Evolutionary conservation across 495 filamentous ascomycete genomes (phyloP), one percentile per base, ranked within the genome.

Genomic region (Saxophila tyrrhenica): DNA sequence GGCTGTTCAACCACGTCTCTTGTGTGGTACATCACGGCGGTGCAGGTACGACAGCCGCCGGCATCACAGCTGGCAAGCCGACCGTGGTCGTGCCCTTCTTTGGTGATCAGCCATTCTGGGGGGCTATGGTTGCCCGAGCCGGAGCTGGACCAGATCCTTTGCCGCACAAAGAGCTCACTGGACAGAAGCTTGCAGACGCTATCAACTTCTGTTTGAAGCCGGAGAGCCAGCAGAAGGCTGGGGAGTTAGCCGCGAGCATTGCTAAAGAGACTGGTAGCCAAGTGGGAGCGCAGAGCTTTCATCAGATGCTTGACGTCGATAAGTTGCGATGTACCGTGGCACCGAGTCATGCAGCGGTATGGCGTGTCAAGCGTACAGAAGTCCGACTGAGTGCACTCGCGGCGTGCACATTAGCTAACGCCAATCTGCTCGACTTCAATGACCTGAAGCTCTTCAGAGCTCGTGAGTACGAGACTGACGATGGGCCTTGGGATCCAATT

Each of bases 1-100:
- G 80, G 81, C 72, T 85, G 0, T 85, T 85, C 60, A 69, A 80
- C 57, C 76, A 75, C 44, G 81, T 84, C 0, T 65, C 77, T 19
- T 72, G 69, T 7, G 81, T 85, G 0, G 73, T 85, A 0, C 81
- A 84, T 57, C 81, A 85, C 52, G 82, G 82, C 13, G 82, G 82
- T 24, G 80, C 79, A 16, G 81, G 82, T 17, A 85, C 82, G 0
- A 85, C 81, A 5, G 80, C 81, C 15, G 77, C 76, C 21, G 82
- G 80, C 19, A 72, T 85, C 1, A 65, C 70, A 0, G 72, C 73
- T 44, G 80, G 76, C 3, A 62, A 70, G n/a, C 80, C 82, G 0
- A 85, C 80, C 0, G 68, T 72, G 5, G 75, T 85, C 5, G 72
- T 85, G 0, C 81, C 81, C 0, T 84, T 85, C 61, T 84, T 84